Evolutionary conservation across 192 early-diverging fungal species (phyloP), one percentile per base, ranked within the genome.

Genomic region (Umbelopsis isabellina): DNA sequence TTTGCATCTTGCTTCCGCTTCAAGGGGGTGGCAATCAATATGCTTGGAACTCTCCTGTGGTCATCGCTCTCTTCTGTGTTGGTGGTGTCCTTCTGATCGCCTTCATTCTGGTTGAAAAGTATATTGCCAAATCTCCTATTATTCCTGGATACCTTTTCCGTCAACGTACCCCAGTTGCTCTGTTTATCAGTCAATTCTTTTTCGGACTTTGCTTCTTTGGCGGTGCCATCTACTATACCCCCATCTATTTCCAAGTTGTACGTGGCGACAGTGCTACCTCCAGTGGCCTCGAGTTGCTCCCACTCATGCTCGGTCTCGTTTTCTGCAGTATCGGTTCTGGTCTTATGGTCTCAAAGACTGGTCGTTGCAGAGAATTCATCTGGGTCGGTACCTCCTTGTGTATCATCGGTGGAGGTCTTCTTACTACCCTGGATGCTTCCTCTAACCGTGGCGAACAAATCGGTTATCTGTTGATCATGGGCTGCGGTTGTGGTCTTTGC

Each of bases 231-330:
- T 95, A 86, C 77, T 97, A 91, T 81, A 72, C 91, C 30, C 83
- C 89, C 1, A 16, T 89, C 23, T 95, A 85, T 74, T 95, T 92
- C 74, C 88, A 92, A 65, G 75, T 94, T 48, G 91, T 93, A n/a
- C 77, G 84, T 51, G 88, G 89, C 68, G 74, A 84, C 25, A 74
- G 87, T 47, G 89, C 96, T 5, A 91, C 91, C 8, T 11, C 72
- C 2, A 81, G 91, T 12, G 93, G 94, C 22, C 61, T 98, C 27
- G 82, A 90, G 53, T 75, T 90, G 51, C 76, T 98, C 49, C 93
- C 95, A 1, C 74, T 92, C n/a, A 85, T 96, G 46, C 67, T 93
- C 44, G 83, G 84, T 41, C 75, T 90, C n/a, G 86, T 89, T 35
- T 23, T 92, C 30, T 66, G 87, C 41, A 80, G 87, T 41, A 87